Conservation (phyloP, 169 alveolate species). For the Cryptosporidium muris region DNA sequence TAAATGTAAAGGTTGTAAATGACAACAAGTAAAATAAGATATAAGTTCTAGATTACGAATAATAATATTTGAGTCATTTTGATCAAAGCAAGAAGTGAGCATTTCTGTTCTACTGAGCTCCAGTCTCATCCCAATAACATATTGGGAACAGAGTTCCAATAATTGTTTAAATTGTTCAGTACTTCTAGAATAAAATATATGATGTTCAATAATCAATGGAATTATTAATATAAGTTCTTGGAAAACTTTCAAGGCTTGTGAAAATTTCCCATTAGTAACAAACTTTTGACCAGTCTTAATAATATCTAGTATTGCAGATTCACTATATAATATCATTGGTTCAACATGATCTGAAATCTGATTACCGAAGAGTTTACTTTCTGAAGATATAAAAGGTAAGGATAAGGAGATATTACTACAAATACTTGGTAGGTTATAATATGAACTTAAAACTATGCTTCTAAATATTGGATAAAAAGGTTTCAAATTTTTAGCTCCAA, state of each 20-base stretch:
- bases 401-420: slow-evolving; percentile 15
- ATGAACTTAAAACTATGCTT: slow-evolving; percentile 45
- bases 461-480: slow-evolving; percentile 44
- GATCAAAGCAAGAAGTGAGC: slow-evolving; percentile 78
- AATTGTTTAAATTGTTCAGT: slow-evolving; percentile 39
- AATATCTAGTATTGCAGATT: slow-evolving; percentile 65
- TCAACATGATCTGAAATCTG: slow-evolving; percentile 64
- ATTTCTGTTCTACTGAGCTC: slow-evolving; percentile 75
- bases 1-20: slow-evolving; percentile 80
- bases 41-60: slow-evolving; percentile 81
- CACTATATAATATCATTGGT: slow-evolving; percentile 47
- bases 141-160: slow-evolving; percentile 17
- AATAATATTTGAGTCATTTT: slow-evolving; percentile 71
- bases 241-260: slow-evolving; percentile 69
- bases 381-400: slow-evolving; percentile 32
- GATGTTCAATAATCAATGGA: slow-evolving; percentile 50
- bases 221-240: slow-evolving; percentile 69
- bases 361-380: slow-evolving; percentile 14
- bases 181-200: slow-evolving; percentile 11
- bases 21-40: slow-evolving; percentile 84
- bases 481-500: slow-evolving; percentile 30
- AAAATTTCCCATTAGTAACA: slow-evolving; percentile 75
- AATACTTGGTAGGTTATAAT: slow-evolving; percentile 47
- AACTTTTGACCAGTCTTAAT: slow-evolving; percentile 75
- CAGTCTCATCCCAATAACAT: slow-evolving; percentile 75